Conservation (phyloP, 306 rosid genomes). For the Vigna hirtella region DNA sequence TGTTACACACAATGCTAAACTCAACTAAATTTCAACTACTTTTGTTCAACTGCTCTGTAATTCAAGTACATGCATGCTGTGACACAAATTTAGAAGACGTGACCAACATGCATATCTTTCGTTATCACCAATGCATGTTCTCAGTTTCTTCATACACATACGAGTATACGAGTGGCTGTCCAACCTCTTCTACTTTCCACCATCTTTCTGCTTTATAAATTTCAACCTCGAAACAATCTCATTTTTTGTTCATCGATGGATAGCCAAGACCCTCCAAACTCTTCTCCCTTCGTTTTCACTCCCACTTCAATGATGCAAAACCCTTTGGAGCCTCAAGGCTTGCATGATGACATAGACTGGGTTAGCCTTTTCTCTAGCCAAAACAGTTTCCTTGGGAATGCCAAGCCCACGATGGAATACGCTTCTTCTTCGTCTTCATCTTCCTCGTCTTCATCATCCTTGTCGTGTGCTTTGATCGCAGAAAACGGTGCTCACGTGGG, state of each 20-base stretch:
- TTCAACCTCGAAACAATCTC: constrained; percentile 34
- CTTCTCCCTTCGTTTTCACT: constrained; percentile 48
- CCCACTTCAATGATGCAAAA: constrained; percentile 33
- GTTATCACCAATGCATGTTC: constrained; percentile 46
- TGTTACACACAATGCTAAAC: constrained; percentile 15
- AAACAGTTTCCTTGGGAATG: constrained; percentile 22
- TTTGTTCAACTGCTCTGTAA: constrained; percentile 47
- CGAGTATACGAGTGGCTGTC: constrained; percentile 41
- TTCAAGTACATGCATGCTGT: neutral
- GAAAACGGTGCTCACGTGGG: constrained; percentile 28
- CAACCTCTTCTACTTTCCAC: constrained; percentile 72
- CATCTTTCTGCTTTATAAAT: constrained; percentile 50
- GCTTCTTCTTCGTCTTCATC: constrained; percentile 9
- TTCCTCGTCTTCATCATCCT: neutral
- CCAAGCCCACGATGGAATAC: constrained; percentile 30
- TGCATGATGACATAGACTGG: constrained; percentile 65
- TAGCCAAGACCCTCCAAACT: constrained; percentile 45
- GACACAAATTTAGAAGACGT: constrained; percentile 22
- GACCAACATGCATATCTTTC: constrained; percentile 33
- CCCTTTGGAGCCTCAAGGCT: constrained; percentile 41
- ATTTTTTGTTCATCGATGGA: constrained; percentile 53
- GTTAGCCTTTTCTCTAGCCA: constrained; percentile 58
- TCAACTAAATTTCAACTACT: constrained; percentile 52
- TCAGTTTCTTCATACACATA: constrained; percentile 16
- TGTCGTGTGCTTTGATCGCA: constrained; percentile 14